Conservation (phyloP, 805 yeast genomes). For the Candida odintsovae region DNA sequence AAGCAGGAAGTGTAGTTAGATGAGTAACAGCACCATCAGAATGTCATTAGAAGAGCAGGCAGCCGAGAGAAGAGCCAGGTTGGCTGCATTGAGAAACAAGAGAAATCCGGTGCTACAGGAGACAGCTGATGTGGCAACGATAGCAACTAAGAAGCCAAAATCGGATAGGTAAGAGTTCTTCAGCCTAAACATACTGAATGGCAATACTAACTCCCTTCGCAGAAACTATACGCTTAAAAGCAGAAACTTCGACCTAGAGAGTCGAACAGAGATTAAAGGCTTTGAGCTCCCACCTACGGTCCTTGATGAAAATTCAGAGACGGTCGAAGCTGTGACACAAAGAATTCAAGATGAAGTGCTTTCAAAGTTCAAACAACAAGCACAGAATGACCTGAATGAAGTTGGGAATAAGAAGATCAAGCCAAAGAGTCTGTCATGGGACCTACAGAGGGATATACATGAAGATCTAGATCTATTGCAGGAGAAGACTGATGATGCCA, state of each 20-base stretch:
- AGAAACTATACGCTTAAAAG: neutral
- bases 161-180: neutral
- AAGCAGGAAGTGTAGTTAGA: neutral
- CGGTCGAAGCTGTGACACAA: slow-evolving; percentile 31
- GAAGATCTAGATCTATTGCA: slow-evolving; percentile 33
- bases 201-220: neutral
- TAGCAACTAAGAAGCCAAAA: neutral
- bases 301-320: slow-evolving; percentile 25
- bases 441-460: slow-evolving; percentile 33
- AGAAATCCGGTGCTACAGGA: slow-evolving; percentile 4
- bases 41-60: slow-evolving; percentile 23
- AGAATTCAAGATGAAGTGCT: slow-evolving; percentile 24
- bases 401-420: slow-evolving; percentile 2
- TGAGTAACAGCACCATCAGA: neutral
- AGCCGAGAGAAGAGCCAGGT: slow-evolving; percentile 24
- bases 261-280: slow-evolving; percentile 12
- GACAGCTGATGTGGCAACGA: neutral
- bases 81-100: slow-evolving; percentile 21
- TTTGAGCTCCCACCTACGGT: slow-evolving; percentile 19
- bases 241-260: slow-evolving; percentile 20
- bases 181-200: too few relatives aligned
- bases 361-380: slow-evolving; percentile 14
- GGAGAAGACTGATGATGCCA: slow-evolving; percentile 36
- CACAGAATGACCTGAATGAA: slow-evolving; percentile 3
- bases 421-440: slow-evolving; percentile 25